Evolutionary conservation across 306 rosid species (phyloP).

Genomic region (Acacia confusa): DNA sequence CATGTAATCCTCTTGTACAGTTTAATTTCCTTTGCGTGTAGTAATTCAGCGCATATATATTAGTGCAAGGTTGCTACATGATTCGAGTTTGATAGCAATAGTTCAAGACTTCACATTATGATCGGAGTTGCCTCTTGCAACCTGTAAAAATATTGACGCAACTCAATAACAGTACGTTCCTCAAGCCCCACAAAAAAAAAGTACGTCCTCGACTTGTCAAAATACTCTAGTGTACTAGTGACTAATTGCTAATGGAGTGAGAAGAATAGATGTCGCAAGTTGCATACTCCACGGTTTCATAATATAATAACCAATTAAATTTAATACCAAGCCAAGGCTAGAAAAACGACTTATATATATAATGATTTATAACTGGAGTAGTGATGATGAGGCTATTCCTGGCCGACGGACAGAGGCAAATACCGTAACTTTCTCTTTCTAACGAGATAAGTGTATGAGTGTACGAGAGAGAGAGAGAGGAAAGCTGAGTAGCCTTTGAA

Average conservation of each 20-base stretch:
- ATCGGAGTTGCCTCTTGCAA: background rate
- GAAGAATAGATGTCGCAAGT: background rate
- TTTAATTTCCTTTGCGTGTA: background rate
- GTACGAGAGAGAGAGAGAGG: constrained; percentile 34
- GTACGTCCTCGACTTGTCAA: background rate
- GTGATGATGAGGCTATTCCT: background rate
- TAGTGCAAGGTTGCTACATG: background rate
- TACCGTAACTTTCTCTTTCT: constrained; percentile 35
- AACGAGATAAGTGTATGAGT: constrained; percentile 17
- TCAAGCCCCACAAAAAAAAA: background rate
- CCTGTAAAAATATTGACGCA: background rate
- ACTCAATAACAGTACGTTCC: background rate
- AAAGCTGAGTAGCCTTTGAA: constrained; percentile 88
- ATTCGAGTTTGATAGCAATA: background rate
- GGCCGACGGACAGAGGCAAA: constrained; percentile 56
- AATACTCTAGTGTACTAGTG: background rate
- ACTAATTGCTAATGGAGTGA: background rate
- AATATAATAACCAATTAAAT: too few relatives aligned
- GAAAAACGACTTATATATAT: too few relatives aligned
- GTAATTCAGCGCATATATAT: background rate
- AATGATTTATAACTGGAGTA: too few relatives aligned
- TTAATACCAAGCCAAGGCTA: too few relatives aligned
- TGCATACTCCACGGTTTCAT: background rate
- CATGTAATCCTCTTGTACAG: background rate
- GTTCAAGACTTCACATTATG: background rate